Percentiles rank a stretch among this genome's conserved stretches.
phyloP scores from a whole-genome alignment of 352 stramenopile genomes.

The Globisporangium cederbergense region DNA sequence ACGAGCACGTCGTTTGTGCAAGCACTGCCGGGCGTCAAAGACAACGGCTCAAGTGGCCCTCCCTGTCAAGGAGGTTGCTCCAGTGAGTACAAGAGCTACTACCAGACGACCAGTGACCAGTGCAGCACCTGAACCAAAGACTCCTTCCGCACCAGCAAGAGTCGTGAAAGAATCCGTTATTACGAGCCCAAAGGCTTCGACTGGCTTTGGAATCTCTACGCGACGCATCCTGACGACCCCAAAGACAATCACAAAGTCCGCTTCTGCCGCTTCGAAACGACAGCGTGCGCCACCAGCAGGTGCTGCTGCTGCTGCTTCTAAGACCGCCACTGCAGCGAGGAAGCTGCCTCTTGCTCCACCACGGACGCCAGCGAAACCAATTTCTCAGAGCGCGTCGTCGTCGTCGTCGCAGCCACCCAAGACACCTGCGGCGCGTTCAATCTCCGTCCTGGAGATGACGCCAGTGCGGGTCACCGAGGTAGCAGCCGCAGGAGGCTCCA shows the following conservation, averaged over 20 bases:
- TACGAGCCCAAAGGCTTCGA: conserved; percentile 10
- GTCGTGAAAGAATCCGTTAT: background rate
- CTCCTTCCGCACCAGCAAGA: background rate
- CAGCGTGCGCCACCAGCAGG: conserved; percentile 6
- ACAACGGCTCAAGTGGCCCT: conserved; percentile 17
- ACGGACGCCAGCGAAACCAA: conserved; percentile 8
- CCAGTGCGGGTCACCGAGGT: conserved; percentile 14
- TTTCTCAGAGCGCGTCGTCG: background rate
- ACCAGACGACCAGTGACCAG: background rate
- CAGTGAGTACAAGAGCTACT: background rate
- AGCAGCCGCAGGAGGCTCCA: background rate
- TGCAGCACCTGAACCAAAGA: background rate
- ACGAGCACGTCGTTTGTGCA: conserved; percentile 41
- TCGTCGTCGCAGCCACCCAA: background rate
- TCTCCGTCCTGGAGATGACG: conserved; percentile 20
- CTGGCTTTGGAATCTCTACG: background rate
- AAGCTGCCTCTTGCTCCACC: conserved; percentile 14
- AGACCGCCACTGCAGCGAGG: conserved; percentile 1
- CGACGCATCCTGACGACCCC: conserved; percentile 17
- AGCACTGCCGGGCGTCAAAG: conserved; percentile 34
- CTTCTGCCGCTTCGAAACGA: conserved; percentile 2
- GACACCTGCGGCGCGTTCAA: background rate
- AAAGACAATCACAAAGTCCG: conserved; percentile 11
- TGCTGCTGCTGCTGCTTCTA: background rate
- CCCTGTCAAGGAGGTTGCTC: background rate